These are phyloP conservation scores for Prunus mira DNA, from an alignment of 306 rosid genomes.

Conservation along the genomic window DNA sequence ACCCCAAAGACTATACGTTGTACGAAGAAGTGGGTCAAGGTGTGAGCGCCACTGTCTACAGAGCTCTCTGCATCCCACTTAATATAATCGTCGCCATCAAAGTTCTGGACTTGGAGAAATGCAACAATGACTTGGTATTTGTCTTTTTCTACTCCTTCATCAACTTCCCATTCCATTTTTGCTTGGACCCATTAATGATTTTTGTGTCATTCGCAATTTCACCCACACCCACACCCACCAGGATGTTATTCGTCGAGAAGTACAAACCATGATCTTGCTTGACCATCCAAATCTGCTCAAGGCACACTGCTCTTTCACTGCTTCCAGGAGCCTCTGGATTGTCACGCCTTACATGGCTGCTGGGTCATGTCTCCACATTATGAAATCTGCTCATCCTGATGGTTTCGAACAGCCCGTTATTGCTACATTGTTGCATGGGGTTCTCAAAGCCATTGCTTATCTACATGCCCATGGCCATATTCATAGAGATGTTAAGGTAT, in stretches of 20 bases:
- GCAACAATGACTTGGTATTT: slow-evolving; percentile 75
- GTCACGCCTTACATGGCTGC: slow-evolving; percentile 98
- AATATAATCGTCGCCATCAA: slow-evolving; percentile 82
- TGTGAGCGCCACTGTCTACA: slow-evolving; percentile 78
- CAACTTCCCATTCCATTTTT: neutral
- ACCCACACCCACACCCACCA: slow-evolving; percentile 22
- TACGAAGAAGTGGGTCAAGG: slow-evolving; percentile 98
- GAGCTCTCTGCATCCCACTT: slow-evolving; percentile 87
- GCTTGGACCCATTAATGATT: neutral
- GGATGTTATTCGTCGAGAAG: slow-evolving; percentile 88
- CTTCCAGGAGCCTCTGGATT: slow-evolving; percentile 85
- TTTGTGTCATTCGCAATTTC: neutral
- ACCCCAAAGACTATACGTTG: slow-evolving; percentile 61
- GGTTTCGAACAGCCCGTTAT: slow-evolving; percentile 88
- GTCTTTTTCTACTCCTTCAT: neutral
- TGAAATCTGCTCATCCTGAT: slow-evolving; percentile 74
- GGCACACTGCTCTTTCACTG: slow-evolving; percentile 84
- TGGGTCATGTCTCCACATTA: slow-evolving; percentile 90
- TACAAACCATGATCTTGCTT: slow-evolving; percentile 82
- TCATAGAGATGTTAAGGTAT: slow-evolving; percentile 93
- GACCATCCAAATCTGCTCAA: slow-evolving; percentile 76
- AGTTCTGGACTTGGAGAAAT: slow-evolving; percentile 85
- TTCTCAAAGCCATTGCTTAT: slow-evolving; percentile 80
- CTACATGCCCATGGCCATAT: slow-evolving; percentile 88
- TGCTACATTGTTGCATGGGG: slow-evolving; percentile 68